Evolutionary conservation across 2,329 filamentous ascomycete species (phyloP).

Genomic region (Ophiobolus disseminans): DNA sequence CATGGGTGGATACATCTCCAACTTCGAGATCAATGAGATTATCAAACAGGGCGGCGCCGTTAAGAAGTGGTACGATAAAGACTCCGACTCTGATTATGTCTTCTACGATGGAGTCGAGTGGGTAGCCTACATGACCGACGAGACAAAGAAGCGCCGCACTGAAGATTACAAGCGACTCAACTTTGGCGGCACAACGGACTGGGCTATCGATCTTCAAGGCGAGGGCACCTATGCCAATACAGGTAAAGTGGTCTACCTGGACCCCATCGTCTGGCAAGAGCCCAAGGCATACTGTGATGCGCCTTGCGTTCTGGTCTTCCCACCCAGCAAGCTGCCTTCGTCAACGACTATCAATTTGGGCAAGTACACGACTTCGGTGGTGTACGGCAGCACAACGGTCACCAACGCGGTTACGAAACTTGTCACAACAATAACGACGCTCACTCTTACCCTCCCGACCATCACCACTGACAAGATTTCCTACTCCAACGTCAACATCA

Average conservation of each 20-base stretch:
- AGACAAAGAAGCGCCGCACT: slow-evolving; percentile 28
- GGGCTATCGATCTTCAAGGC: slow-evolving; percentile 45
- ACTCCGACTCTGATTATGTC: slow-evolving; percentile 14
- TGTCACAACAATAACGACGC: too few relatives aligned
- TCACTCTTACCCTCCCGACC: too few relatives aligned
- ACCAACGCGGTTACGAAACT: too few relatives aligned
- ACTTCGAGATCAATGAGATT: slow-evolving; percentile 51
- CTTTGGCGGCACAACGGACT: slow-evolving; percentile 46
- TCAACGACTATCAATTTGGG: too few relatives aligned
- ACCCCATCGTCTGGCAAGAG: neutral
- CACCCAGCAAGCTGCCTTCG: too few relatives aligned
- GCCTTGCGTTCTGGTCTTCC: too few relatives aligned
- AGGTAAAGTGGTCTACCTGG: too few relatives aligned
- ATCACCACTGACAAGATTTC: too few relatives aligned
- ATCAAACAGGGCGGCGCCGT: slow-evolving; percentile 13
- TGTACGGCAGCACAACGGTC: too few relatives aligned
- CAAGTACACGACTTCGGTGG: too few relatives aligned
- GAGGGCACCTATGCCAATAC: neutral
- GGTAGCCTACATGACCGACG: slow-evolving; percentile 28
- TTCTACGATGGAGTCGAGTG: slow-evolving; percentile 26
- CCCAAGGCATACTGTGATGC: too few relatives aligned
- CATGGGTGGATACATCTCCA: slow-evolving; percentile 49
- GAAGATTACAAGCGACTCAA: slow-evolving; percentile 28
- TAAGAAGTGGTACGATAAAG: slow-evolving; percentile 21
- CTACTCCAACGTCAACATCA: too few relatives aligned